Percentiles rank a stretch among this genome's conserved stretches.
Conservation (phyloP, 768 basidiomycete species). For the Boletus reticuloceps region DNA sequence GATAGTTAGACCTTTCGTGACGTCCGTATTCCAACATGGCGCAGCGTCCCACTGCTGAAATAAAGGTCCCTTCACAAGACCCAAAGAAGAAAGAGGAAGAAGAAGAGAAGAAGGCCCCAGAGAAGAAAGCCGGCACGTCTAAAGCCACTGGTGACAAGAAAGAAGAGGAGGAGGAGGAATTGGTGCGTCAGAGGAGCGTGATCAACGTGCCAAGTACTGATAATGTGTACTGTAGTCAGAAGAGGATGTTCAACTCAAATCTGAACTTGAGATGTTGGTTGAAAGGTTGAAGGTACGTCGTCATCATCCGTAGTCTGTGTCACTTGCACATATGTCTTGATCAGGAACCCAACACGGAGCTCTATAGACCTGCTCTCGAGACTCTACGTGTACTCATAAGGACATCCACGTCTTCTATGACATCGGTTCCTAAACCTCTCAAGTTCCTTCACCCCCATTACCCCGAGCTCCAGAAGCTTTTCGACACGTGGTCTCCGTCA, state of each 20-base stretch:
- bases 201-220: constrained; percentile 11
- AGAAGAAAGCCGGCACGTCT: constrained; percentile 56
- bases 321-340: constrained; percentile 16
- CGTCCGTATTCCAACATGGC: constrained; percentile 43
- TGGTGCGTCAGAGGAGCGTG: constrained; percentile 53
- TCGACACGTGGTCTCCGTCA: constrained; percentile 77
- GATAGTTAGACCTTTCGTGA: background rate
- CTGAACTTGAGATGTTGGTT: constrained; percentile 94
- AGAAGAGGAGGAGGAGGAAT: constrained; percentile 61
- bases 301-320: background rate
- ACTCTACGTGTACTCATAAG: constrained; percentile 90
- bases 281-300: constrained; percentile 81
- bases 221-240: constrained; percentile 60
- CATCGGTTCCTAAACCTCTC: constrained; percentile 96
- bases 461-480: constrained; percentile 78
- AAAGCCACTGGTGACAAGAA: constrained; percentile 53
- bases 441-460: constrained; percentile 98
- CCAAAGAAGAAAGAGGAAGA: constrained; percentile 64
- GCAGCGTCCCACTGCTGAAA: constrained; percentile 54
- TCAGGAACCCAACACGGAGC: constrained; percentile 82
- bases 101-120: constrained; percentile 38
- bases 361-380: constrained; percentile 90
- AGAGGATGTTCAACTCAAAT: constrained; percentile 90
- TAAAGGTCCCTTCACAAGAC: constrained; percentile 69
- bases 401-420: constrained; percentile 98